phyloP scores from a whole-genome alignment of 371 early-diverging fungal genomes.

The Paraphysoderma sedebokerense region DNA sequence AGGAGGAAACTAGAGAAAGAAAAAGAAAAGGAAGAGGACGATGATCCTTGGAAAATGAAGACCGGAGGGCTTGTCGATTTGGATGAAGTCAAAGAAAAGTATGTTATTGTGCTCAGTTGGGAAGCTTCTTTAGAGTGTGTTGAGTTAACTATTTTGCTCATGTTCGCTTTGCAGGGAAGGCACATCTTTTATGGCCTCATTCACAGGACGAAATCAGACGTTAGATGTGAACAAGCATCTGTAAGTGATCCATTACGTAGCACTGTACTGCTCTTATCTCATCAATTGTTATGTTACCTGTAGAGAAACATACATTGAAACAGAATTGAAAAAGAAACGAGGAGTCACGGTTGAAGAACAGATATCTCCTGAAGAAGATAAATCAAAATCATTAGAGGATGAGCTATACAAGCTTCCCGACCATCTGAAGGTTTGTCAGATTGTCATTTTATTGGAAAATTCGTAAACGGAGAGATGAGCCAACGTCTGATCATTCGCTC shows the following conservation, averaged over 20 bases:
- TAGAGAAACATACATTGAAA: constrained; percentile 68
- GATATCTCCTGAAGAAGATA: constrained; percentile 12
- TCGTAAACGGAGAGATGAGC: constrained; percentile 5
- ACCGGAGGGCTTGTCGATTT: no score
- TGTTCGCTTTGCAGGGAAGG: no score
- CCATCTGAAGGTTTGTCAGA: constrained; percentile 36
- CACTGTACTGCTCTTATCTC: background rate
- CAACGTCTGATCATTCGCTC: background rate
- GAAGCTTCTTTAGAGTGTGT: no score
- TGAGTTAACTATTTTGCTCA: no score
- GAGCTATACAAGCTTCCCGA: constrained; percentile 53
- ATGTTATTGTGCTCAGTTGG: no score
- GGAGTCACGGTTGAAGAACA: constrained; percentile 14
- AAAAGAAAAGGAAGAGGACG: no score
- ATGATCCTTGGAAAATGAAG: no score
- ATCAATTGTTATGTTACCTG: background rate
- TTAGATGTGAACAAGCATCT: constrained; percentile 76
- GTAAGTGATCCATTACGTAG: constrained; percentile 11
- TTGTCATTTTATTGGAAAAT: constrained; percentile 1
- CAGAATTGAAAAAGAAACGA: constrained; percentile 41
- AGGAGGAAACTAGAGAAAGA: no score
- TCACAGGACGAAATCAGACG: constrained; percentile 63
- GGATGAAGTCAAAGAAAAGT: no score
- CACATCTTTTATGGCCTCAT: no score
- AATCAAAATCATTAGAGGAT: constrained; percentile 23